Percentiles rank a stretch among this genome's conserved stretches.
Conservation (phyloP, 2,329 filamentous ascomycete species). For the Hypoxylon sp. region DNA sequence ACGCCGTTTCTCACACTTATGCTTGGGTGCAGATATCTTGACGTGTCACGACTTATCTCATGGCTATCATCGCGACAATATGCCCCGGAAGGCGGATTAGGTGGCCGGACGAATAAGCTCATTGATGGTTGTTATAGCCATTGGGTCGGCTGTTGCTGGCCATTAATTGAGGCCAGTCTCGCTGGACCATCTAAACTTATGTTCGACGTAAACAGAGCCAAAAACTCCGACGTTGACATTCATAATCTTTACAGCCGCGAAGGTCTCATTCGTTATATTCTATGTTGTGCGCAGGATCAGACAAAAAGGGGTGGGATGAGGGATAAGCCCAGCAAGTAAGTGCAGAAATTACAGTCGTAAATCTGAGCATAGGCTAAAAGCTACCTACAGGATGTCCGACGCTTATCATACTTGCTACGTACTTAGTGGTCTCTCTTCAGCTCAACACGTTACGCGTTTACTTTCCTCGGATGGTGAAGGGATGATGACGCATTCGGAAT, state of each 20-base stretch:
- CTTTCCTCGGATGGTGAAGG: conserved; percentile 56
- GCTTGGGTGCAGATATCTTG: conserved; percentile 71
- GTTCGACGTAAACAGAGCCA: conserved; percentile 41
- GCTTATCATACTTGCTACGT: conserved; percentile 96
- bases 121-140: conserved; percentile 99
- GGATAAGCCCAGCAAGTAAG: conserved; percentile 93
- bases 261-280: conserved; percentile 88
- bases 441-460: conserved; percentile 72
- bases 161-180: conserved; percentile 84
- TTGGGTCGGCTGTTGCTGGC: conserved; percentile 97
- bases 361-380: conserved; percentile 36
- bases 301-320: conserved; percentile 81
- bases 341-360: conserved; percentile 45
- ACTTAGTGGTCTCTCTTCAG: conserved; percentile 84
- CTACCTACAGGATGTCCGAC: conserved; percentile 74
- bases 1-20: conserved; percentile 40
- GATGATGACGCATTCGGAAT: conserved; percentile 57
- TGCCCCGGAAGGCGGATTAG: conserved; percentile 91
- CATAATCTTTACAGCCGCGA: conserved; percentile 77
- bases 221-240: conserved; percentile 45
- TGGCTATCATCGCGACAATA: conserved; percentile 94
- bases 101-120: conserved; percentile 95
- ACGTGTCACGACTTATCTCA: conserved; percentile 80
- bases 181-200: conserved; percentile 60
- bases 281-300: conserved; percentile 86